Conservation (phyloP, 2,329 filamentous ascomycete genomes). For the Orbilia oligospora region DNA sequence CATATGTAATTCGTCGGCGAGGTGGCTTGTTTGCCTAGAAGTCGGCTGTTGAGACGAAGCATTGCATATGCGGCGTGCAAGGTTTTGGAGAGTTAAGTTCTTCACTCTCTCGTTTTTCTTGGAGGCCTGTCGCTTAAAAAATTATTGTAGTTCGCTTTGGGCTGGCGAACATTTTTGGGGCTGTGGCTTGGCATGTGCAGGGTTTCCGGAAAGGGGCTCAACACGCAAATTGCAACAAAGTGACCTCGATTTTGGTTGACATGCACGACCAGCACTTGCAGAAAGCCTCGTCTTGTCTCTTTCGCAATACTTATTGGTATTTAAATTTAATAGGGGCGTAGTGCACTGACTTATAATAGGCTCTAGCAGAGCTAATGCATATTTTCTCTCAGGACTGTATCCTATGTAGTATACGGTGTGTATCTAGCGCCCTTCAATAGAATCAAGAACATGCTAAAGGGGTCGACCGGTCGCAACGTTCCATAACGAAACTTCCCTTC, state of each 20-base stretch:
- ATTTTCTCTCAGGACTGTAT: no score
- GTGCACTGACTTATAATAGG: no score
- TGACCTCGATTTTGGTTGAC: not conserved
- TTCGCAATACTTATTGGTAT: no score
- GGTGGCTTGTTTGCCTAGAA: conserved; percentile 60
- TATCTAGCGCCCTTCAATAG: no score
- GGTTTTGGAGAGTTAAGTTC: conserved; percentile 18
- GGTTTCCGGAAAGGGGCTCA: conserved; percentile 19
- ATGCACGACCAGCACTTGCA: no score
- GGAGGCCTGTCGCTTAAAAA: conserved; percentile 41
- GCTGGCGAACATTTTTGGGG: conserved; percentile 22
- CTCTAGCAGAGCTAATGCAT: no score
- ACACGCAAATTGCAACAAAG: conserved; percentile 37
- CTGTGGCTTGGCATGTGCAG: conserved; percentile 15
- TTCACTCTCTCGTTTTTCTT: not conserved
- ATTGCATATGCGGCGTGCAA: conserved; percentile 45
- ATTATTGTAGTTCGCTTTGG: conserved; percentile 36
- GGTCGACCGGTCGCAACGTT: no score
- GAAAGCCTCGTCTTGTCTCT: no score
- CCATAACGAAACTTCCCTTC: no score
- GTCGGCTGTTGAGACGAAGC: conserved; percentile 59
- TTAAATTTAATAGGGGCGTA: no score
- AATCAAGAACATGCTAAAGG: no score
- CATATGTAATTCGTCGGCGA: conserved; percentile 55
- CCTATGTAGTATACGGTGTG: no score